These are phyloP conservation scores for Ambrosia artemisiifolia DNA, from an alignment of 129 eudicot species.

Conservation along the genomic window DNA sequence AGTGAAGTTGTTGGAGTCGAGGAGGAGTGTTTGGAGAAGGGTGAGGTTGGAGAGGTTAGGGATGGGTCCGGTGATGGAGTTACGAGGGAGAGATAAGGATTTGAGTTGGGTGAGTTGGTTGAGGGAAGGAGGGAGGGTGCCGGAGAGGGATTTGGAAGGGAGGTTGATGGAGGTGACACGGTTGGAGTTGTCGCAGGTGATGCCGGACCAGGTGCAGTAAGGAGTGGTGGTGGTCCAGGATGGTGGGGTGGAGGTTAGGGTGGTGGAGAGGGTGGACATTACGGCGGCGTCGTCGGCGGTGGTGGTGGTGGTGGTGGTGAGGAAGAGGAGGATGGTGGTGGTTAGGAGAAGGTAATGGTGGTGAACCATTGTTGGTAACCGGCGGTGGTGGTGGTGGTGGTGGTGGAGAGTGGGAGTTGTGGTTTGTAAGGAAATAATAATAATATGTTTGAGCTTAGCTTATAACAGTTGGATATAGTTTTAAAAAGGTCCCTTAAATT, in stretches of 20 bases:
- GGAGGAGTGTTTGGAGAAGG: slow-evolving; percentile 22
- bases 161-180: slow-evolving; percentile 46
- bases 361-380: slow-evolving; percentile 17
- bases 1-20: slow-evolving; percentile 57
- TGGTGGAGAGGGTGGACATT: slow-evolving; percentile 40
- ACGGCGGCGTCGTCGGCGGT: slow-evolving; percentile 47
- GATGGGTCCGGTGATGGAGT: slow-evolving; percentile 45
- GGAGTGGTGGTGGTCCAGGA: slow-evolving; percentile 48
- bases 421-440: slow-evolving; percentile 4
- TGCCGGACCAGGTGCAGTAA: slow-evolving; percentile 62
- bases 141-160: slow-evolving; percentile 41
- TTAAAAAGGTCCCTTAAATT: background rate
- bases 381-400: background rate
- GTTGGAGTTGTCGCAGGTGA: slow-evolving; percentile 44
- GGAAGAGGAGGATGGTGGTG: slow-evolving; percentile 24
- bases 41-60: slow-evolving; percentile 46
- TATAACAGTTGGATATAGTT: background rate
- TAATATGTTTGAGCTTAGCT: slow-evolving; percentile 6
- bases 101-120: slow-evolving; percentile 49
- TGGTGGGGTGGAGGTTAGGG: slow-evolving; percentile 36
- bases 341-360: slow-evolving; percentile 17
- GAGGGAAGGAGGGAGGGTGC: slow-evolving; percentile 43
- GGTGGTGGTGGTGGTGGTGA: slow-evolving; percentile 4
- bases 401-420: slow-evolving; percentile 10
- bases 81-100: slow-evolving; percentile 41